Evolutionary conservation across 139 green algal genomes (phyloP).

Genomic region (Chlorella sp.): DNA sequence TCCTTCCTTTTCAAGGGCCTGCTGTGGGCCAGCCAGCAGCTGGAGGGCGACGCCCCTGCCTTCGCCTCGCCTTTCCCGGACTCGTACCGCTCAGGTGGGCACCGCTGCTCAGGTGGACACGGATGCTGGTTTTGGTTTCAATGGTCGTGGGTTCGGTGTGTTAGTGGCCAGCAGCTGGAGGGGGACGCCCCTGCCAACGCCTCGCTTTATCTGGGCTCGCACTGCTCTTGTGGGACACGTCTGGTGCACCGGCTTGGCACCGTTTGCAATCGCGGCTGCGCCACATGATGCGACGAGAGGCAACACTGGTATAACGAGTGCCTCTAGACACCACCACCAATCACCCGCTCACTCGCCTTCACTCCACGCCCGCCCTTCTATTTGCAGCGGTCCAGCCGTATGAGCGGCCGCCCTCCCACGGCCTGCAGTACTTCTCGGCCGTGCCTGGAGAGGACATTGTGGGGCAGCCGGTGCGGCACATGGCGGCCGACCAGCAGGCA

Average conservation of each 20-base stretch:
- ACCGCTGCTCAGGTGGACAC: no score
- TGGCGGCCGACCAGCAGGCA: slow-evolving; percentile 91
- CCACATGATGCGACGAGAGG: no score
- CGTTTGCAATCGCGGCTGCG: no score
- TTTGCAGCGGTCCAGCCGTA: slow-evolving; percentile 52
- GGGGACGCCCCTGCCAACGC: no score
- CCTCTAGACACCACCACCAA: no score
- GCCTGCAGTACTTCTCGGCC: slow-evolving; percentile 86
- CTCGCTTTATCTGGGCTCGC: no score
- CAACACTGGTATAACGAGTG: no score
- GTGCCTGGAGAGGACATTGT: slow-evolving; percentile 61
- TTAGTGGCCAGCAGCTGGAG: no score
- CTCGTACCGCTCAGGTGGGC: slow-evolving; percentile 20
- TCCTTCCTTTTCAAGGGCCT: slow-evolving; percentile 91
- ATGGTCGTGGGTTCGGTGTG: no score
- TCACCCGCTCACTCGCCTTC: slow-evolving; percentile 16
- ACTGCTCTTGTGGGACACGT: no score
- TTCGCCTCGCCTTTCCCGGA: slow-evolving; percentile 26
- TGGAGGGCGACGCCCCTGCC: slow-evolving; percentile 41
- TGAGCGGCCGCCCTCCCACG: slow-evolving; percentile 66
- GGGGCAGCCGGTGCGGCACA: slow-evolving; percentile 82
- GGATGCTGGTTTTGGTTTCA: no score
- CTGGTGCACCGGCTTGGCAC: no score
- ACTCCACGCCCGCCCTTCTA: not conserved
- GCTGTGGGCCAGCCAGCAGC: slow-evolving; percentile 52